Conservation (phyloP, 495 filamentous ascomycete genomes). For the Aspergillus campestris region DNA sequence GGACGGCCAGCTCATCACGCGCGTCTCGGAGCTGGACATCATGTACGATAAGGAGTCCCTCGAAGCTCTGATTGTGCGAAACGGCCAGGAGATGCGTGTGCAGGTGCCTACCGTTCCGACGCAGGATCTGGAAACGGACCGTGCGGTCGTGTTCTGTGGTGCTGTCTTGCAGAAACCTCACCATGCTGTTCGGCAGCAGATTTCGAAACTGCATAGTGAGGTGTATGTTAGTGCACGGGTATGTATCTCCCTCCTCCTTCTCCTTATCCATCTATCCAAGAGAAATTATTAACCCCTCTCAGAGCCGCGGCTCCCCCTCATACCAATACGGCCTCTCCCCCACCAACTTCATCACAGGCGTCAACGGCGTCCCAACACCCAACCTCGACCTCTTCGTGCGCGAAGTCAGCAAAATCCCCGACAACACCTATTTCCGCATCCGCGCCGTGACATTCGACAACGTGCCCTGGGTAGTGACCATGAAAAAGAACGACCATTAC, state of each 20-base stretch:
- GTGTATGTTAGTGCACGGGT: slow-evolving; percentile 90
- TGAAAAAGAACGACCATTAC: slow-evolving; percentile 99
- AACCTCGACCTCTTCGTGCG: slow-evolving; percentile 71
- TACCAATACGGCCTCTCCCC: slow-evolving; percentile 90
- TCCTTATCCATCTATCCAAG: neutral
- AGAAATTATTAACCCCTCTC: slow-evolving; percentile 7
- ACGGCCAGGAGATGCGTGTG: slow-evolving; percentile 68
- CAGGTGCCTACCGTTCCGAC: slow-evolving; percentile 81
- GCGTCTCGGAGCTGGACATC: slow-evolving; percentile 84
- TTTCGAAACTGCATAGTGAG: slow-evolving; percentile 90
- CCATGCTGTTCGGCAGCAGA: slow-evolving; percentile 94
- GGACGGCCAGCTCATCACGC: slow-evolving; percentile 86
- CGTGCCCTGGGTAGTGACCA: slow-evolving; percentile 93
- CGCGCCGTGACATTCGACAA: slow-evolving; percentile 95
- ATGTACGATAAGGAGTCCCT: slow-evolving; percentile 89
- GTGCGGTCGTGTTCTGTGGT: slow-evolving; percentile 89
- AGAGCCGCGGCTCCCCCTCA: slow-evolving; percentile 71
- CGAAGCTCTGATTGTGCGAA: slow-evolving; percentile 79
- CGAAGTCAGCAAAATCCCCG: slow-evolving; percentile 75
- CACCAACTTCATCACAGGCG: slow-evolving; percentile 94
- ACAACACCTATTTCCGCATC: slow-evolving; percentile 96
- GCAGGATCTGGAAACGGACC: slow-evolving; percentile 84
- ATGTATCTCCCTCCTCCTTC: slow-evolving; percentile 10
- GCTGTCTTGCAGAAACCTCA: slow-evolving; percentile 89
- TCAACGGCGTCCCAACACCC: slow-evolving; percentile 78